Base-by-base conservation (phyloP, 352 stramenopile species). In the Pseudoperonospora humuli region DNA sequence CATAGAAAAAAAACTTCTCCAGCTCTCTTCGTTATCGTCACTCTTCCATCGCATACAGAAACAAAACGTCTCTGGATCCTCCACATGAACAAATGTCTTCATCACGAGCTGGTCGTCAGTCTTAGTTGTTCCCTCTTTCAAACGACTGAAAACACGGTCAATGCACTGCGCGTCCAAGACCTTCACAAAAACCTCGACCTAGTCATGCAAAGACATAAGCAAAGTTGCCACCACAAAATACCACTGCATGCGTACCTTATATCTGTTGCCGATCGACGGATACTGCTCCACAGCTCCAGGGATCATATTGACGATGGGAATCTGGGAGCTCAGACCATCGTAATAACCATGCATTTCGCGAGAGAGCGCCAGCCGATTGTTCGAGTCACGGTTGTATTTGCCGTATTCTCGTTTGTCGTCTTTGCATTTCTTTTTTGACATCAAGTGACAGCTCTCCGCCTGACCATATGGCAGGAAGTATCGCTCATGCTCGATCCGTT, bases 151-250 rank as follows among this genome's bases (percentile, higher is more conserved):
- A 37, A 52, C 36, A 8, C 36, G 27, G 29, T 46, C 36, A 32
- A 9, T 29, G 45, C 45, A 53, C 26, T 18, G 11, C n/a, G 13
- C 36, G 41, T 53, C 36, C 1, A 53, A 3, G 18, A 45, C 45
- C 45, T 45, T 53, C 37, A 45, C 45, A 20, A 53, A 45, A 0
- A 53, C 21, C 21, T 45, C 44, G 5, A 51, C 44, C 44, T 51
- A 32, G 24, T 33, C 20, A 29, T 2, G 26, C 11, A 39, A 43
- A n/a, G n/a, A 11, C n/a, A 26, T 44, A 3, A 51, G 35, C 19
- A 54, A 39, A 31, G 3, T 31, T 23, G 7, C 34, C 32, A 10
- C 39, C 35, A 46, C 37, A 51, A 8, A 51, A 26, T 7, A 26
- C 9, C n/a, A 21, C 3, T 13, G 26, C n/a, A 19, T 29, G 37